Conservation (phyloP, 805 yeast species). For the Metahyphopichia silvanorum region DNA sequence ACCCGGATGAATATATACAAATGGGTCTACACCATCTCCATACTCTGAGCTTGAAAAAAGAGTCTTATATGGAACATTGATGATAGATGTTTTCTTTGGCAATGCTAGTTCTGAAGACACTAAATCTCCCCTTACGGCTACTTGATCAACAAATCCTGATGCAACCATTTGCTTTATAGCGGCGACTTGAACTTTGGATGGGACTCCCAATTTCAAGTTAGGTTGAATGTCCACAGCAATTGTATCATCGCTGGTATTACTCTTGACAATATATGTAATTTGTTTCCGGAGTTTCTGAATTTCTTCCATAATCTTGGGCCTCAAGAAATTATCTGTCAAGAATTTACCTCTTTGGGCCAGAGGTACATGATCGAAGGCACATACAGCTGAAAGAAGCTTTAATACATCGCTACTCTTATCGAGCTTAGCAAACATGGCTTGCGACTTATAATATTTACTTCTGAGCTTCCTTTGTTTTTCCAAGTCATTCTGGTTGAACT, state of each 20-base stretch:
- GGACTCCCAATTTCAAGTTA: constrained; percentile 55
- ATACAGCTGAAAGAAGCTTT: constrained; percentile 71
- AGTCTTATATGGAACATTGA: constrained; percentile 63
- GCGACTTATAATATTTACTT: constrained; percentile 54
- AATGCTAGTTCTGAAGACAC: constrained; percentile 59
- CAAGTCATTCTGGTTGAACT: constrained; percentile 34
- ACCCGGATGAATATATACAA: constrained; percentile 76
- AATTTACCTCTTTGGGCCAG: constrained; percentile 43
- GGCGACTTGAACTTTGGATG: constrained; percentile 63
- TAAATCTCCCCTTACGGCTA: constrained; percentile 80
- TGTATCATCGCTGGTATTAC: constrained; percentile 57
- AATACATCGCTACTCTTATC: constrained; percentile 78
- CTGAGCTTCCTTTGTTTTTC: constrained; percentile 43
- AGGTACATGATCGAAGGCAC: constrained; percentile 82
- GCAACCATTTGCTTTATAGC: constrained; percentile 89
- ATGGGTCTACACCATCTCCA: constrained; percentile 44
- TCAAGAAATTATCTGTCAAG: constrained; percentile 58
- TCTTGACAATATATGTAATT: constrained; percentile 67
- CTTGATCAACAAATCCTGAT: constrained; percentile 89
- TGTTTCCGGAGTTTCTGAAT: constrained; percentile 78
- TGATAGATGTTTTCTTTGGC: constrained; percentile 55
- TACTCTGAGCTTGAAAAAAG: constrained; percentile 42
- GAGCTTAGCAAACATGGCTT: constrained; percentile 58
- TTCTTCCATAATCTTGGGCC: constrained; percentile 84
- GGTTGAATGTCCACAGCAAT: constrained; percentile 47